These are phyloP conservation scores for Bullera alba DNA, from an alignment of 768 basidiomycete genomes.

Conservation along the genomic window DNA sequence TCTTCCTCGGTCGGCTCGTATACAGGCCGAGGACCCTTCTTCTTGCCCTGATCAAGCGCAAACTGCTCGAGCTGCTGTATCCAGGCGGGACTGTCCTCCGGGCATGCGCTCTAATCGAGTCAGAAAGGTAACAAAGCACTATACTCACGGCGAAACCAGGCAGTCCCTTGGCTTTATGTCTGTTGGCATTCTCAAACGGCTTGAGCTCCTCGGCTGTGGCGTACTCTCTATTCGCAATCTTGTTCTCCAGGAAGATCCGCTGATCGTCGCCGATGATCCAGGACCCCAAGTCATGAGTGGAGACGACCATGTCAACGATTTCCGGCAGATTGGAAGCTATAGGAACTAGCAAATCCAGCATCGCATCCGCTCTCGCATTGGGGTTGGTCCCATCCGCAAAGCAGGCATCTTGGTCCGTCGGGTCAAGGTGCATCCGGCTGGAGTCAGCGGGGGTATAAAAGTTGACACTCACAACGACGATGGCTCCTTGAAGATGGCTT, in stretches of 20 bases:
- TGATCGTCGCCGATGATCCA: slow-evolving; percentile 1
- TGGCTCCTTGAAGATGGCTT: neutral
- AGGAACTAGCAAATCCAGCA: neutral
- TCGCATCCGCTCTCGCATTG: neutral
- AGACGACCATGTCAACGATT: neutral
- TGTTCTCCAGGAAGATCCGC: neutral
- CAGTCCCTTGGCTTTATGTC: neutral
- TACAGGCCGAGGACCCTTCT: neutral
- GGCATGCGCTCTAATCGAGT: neutral
- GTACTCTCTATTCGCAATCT: slow-evolving; percentile 1
- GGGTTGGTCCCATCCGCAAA: neutral
- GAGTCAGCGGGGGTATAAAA: neutral
- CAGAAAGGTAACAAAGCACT: neutral
- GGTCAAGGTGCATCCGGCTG: neutral
- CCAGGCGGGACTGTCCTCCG: slow-evolving; percentile 1
- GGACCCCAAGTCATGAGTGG: neutral
- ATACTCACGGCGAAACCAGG: neutral
- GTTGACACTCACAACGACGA: neutral
- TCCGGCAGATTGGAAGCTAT: neutral
- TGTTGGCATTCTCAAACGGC: neutral
- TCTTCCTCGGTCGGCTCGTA: neutral
- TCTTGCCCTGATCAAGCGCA: neutral
- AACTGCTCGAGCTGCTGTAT: neutral
- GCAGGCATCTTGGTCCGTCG: neutral
- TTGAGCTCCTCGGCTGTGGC: neutral